A percentile compares a stretch with the other conserved stretches of the same genome.
Conservation (phyloP, 1,284 basidiomycete species). For the Ustilago crameri region DNA sequence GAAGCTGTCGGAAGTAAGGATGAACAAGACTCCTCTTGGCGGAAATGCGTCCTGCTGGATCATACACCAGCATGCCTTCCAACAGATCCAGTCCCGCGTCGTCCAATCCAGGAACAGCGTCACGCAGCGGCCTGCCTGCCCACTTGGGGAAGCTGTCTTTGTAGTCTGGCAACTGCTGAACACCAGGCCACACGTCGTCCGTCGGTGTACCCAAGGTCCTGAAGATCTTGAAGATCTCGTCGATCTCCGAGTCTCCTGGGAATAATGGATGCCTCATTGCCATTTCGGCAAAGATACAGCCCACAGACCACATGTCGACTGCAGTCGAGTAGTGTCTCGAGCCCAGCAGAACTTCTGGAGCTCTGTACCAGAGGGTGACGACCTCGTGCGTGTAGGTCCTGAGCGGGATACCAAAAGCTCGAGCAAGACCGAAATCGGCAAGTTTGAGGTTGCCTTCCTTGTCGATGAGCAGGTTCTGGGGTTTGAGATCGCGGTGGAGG, state of each 20-base stretch:
- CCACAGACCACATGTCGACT: slow-evolving; percentile 99
- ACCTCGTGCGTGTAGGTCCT: slow-evolving; percentile 97
- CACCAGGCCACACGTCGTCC: slow-evolving; percentile 91
- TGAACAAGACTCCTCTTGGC: slow-evolving; percentile 46
- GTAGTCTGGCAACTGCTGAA: slow-evolving; percentile 90
- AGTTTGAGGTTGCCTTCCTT: slow-evolving; percentile 72
- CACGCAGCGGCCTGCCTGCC: slow-evolving; percentile 75
- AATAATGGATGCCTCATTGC: slow-evolving; percentile 90
- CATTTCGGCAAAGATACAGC: slow-evolving; percentile 91
- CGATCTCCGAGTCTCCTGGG: slow-evolving; percentile 98
- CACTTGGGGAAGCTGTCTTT: slow-evolving; percentile 97
- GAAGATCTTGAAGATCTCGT: slow-evolving; percentile 99
- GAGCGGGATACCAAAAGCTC: slow-evolving; percentile 97
- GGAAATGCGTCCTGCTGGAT: slow-evolving; percentile 86
- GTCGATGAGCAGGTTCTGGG: slow-evolving; percentile 96
- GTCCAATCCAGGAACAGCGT: slow-evolving; percentile 66
- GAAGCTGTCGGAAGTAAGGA: slow-evolving; percentile 41
- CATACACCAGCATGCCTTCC: slow-evolving; percentile 85
- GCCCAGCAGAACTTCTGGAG: slow-evolving; percentile 94
- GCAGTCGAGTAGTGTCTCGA: slow-evolving; percentile 93
- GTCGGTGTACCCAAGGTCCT: slow-evolving; percentile 82
- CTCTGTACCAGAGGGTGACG: slow-evolving; percentile 97
- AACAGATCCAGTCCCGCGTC: slow-evolving; percentile 61
- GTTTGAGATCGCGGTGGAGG: slow-evolving; percentile 95
- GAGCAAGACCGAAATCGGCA: slow-evolving; percentile 94